Conservation (phyloP, 2,329 filamentous ascomycete species). For the Cercospora sesami region DNA sequence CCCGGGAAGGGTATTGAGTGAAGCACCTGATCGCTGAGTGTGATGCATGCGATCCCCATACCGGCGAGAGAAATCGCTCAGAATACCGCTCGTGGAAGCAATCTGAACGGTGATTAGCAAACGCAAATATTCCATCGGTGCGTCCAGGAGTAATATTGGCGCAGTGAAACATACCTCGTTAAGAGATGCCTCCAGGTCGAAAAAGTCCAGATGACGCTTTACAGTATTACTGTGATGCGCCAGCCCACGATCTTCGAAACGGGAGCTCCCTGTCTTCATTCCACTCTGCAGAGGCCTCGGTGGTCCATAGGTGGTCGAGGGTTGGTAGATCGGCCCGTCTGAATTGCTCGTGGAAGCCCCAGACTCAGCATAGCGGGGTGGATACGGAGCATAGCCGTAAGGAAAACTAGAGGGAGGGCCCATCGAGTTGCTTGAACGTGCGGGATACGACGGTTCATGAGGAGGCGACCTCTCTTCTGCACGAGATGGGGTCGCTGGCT, state of each 20-base stretch:
- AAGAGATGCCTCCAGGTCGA: conserved; percentile 57
- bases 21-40: conserved; percentile 49
- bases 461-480: conserved; percentile 34
- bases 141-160: not conserved
- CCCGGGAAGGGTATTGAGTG: conserved; percentile 51
- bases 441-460: conserved; percentile 41
- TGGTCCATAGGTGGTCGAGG: conserved; percentile 45
- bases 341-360: conserved; percentile 38
- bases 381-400: conserved; percentile 46
- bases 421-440: conserved; percentile 41
- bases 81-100: conserved; percentile 45
- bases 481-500: conserved; percentile 22
- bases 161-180: conserved; percentile 46
- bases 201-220: conserved; percentile 65
- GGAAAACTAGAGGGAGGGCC: conserved; percentile 39
- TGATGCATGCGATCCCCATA: conserved; percentile 55
- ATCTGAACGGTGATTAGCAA: conserved; percentile 41
- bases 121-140: not conserved
- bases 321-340: conserved; percentile 45
- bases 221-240: conserved; percentile 49
- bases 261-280: conserved; percentile 42
- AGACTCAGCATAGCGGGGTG: conserved; percentile 45
- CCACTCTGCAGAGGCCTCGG: conserved; percentile 40
- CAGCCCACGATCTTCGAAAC: conserved; percentile 21
- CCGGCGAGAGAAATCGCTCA: conserved; percentile 51